Evolutionary conservation across 2,329 filamentous ascomycete species (phyloP), one percentile per base, ranked within the genome.

Genomic region (Ramularia endophylla): DNA sequence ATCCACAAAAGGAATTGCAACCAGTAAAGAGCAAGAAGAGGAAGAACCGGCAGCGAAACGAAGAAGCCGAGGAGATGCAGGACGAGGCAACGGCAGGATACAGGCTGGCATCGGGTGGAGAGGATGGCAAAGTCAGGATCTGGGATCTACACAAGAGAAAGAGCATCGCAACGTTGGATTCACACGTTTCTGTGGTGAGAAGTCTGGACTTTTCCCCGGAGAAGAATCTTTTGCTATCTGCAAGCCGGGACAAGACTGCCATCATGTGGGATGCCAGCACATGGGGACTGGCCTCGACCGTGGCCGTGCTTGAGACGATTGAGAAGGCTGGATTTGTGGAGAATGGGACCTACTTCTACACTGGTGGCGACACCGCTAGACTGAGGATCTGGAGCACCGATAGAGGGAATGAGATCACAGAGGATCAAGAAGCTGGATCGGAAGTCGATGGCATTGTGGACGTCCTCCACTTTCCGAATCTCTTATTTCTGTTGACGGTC

Each of bases 181-280:
- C 88, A 1, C 94, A 98, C 61, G 88, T 95, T 16, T 97, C 92
- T 8, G 86, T 97, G 52, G 86, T 98, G n/a, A 82, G 88, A 53
- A 81, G 80, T 38, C 64, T 98, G 36, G 85, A 92, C 54, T 98
- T 85, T 62, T 92, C 85, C 4, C 64, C 79, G 0, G 69, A 81
- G 40, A 79, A 88, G 57, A 80, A 90, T 57, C 71, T 80, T 4
- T 69, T 98, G 20, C 74, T 98, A 2, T 92, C 88, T 4, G 87
- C 81, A 15, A 85, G 88, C 60, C 78, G 92, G 66, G 92, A 98
- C 68, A 94, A 95, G 69, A 97, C 92, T 0, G 77, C 92, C 40
- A 92, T 92, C 48, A 76, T 94, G 64, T 98, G 92, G 90, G 85
- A 95, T 65, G 76, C 84, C 15, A 77, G 71, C 50, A 87, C 81